A percentile compares a stretch with the other conserved stretches of the same genome.
Conservation (phyloP, 352 stramenopile species). For the Peronospora destructor region DNA sequence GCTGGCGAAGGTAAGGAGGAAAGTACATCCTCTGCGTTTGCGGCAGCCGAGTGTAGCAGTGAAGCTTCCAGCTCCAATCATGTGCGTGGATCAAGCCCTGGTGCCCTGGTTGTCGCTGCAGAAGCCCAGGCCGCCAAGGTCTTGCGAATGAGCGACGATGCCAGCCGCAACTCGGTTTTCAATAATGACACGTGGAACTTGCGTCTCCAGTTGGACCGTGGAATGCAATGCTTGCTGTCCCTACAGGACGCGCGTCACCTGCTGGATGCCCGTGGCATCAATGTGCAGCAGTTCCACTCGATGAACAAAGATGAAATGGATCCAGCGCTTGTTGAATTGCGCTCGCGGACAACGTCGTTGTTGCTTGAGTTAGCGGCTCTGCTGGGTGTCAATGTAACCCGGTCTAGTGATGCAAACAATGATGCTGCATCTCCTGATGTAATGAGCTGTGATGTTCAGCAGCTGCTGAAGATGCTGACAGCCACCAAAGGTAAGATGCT, state of each 20-base stretch:
- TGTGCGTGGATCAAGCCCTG: conserved; percentile 21
- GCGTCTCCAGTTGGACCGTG: conserved; percentile 66
- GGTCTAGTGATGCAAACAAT: conserved; percentile 9
- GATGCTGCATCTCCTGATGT: conserved; percentile 14
- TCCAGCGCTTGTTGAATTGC: conserved; percentile 56
- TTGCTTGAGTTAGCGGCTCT: conserved; percentile 60
- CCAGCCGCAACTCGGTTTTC: conserved; percentile 56
- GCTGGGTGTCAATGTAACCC: conserved; percentile 44
- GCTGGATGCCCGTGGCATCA: conserved; percentile 73
- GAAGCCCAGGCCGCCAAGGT: conserved; percentile 38
- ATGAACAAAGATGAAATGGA: conserved; percentile 69
- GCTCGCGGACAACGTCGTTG: conserved; percentile 55
- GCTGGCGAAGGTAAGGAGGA: conserved; percentile 9
- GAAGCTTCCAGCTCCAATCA: conserved; percentile 20
- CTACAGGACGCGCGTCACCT: conserved; percentile 78
- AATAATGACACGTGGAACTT: conserved; percentile 62
- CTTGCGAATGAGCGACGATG: conserved; percentile 44
- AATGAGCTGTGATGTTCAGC: conserved; percentile 44
- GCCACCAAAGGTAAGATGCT: conserved; percentile 66
- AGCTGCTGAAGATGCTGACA: conserved; percentile 53
- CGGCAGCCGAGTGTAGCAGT: conserved; percentile 24
- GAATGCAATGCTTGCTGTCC: conserved; percentile 68
- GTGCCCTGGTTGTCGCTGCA: conserved; percentile 19
- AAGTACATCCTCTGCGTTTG: conserved; percentile 4
- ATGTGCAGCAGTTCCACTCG: conserved; percentile 82